Evolutionary conservation across 192 early-diverging fungal species (phyloP).

Genomic region (Glomus cerebriforme): DNA sequence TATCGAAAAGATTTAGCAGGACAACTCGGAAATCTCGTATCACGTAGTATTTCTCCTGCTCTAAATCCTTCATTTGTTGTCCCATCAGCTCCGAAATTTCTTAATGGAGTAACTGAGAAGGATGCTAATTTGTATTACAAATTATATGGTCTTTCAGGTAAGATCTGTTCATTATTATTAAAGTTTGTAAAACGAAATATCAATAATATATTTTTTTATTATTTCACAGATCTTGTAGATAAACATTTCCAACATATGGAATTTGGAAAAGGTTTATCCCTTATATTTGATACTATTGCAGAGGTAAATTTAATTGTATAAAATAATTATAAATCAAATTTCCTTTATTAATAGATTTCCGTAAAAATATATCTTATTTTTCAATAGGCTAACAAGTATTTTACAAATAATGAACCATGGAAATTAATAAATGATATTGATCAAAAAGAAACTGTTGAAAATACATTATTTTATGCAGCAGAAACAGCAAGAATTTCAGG

Average conservation of each 20-base stretch:
- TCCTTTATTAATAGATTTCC: not conserved
- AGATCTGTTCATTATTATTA: not conserved
- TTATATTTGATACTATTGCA: slow-evolving; percentile 65
- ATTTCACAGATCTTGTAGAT: slow-evolving; percentile 34
- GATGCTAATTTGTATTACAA: slow-evolving; percentile 40
- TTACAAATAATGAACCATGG: slow-evolving; percentile 81
- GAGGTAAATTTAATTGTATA: slow-evolving; percentile 38
- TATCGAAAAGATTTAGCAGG: slow-evolving; percentile 81
- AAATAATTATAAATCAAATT: not conserved
- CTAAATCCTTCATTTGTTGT: slow-evolving; percentile 53
- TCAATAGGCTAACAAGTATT: slow-evolving; percentile 66
- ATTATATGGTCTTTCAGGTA: slow-evolving; percentile 40
- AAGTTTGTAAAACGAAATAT: not conserved
- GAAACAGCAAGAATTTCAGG: slow-evolving; percentile 75
- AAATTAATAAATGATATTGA: slow-evolving; percentile 57
- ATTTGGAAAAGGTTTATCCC: slow-evolving; percentile 57
- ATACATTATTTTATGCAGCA: slow-evolving; percentile 70
- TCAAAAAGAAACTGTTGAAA: slow-evolving; percentile 53
- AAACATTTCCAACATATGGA: slow-evolving; percentile 57
- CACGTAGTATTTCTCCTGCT: slow-evolving; percentile 60
- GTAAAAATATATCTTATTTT: not conserved
- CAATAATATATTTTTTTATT: not conserved
- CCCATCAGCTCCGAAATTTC: slow-evolving; percentile 36
- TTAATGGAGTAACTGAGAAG: slow-evolving; percentile 20
- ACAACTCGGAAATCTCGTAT: slow-evolving; percentile 82